These are phyloP conservation scores for Soucietia sequanensis DNA, from an alignment of 805 yeast genomes.

Conservation along the genomic window DNA sequence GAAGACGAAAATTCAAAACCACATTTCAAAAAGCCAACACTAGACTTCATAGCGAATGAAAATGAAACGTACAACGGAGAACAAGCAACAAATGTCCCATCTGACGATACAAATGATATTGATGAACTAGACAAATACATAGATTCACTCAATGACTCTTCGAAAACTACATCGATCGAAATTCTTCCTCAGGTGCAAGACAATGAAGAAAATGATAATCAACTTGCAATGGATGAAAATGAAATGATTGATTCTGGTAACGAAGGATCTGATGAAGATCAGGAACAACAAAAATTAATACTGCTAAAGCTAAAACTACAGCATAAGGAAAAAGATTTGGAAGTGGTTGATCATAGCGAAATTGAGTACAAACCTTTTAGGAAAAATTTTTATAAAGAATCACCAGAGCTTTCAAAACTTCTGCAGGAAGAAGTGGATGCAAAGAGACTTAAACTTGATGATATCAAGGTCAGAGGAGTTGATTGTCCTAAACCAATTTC, in stretches of 20 bases:
- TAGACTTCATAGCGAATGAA: slow-evolving; percentile 10
- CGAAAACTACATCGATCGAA: slow-evolving; percentile 1
- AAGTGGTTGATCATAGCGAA: slow-evolving; percentile 44
- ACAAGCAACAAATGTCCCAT: no score
- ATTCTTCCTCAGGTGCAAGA: slow-evolving; percentile 1
- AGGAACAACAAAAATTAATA: slow-evolving; percentile 31
- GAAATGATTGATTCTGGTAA: slow-evolving; percentile 20
- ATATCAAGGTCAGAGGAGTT: slow-evolving; percentile 64
- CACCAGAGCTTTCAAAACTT: slow-evolving; percentile 49
- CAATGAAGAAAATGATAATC: slow-evolving; percentile 10
- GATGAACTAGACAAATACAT: slow-evolving; percentile 21
- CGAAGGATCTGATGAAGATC: slow-evolving; percentile 33
- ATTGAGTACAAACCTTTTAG: slow-evolving; percentile 52
- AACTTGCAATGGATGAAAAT: slow-evolving; percentile 4
- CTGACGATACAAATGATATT: slow-evolving; percentile 40
- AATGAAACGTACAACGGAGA: slow-evolving; percentile 20
- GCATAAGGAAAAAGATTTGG: slow-evolving; percentile 50
- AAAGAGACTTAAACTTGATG: slow-evolving; percentile 53
- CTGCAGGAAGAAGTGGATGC: slow-evolving; percentile 55
- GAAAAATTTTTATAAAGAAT: slow-evolving; percentile 62
- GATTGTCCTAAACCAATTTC: slow-evolving; percentile 62
- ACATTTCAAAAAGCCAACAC: slow-evolving; percentile 20
- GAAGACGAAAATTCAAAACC: slow-evolving; percentile 18
- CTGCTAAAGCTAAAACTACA: slow-evolving; percentile 40
- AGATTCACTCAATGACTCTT: no score